Evolutionary conservation across 2,329 filamentous ascomycete species (phyloP), one percentile per base, ranked within the genome.

Genomic region (Microsporum audouinii): DNA sequence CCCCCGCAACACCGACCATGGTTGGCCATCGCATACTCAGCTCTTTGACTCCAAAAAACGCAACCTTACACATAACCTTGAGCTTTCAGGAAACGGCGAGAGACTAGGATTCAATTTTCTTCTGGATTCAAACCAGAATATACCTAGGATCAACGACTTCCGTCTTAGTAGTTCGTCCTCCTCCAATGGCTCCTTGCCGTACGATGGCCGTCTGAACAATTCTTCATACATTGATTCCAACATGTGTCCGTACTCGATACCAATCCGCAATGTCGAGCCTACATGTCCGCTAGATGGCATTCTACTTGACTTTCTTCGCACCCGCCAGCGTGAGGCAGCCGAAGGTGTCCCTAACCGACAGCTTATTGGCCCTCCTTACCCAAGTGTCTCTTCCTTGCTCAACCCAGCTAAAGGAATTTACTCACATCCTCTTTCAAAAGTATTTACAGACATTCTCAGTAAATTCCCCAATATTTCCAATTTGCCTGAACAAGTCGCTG

Each of bases 371-470:
- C 89, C 90, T 0, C 79, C 83, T 12, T 91, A 95, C 69, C 90
- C 90, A 1, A 88, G 86, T 61, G 88, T 95, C 61, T 86, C 86
- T 0, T 88, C 87, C 0, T 80, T 95, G 3, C 81, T 92, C 43
- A 89, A 92, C 69, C 88, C 88, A 0, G 78, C 84, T 45, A 80
- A 80, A 58, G 80, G 79, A 63, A 77, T 77, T 5, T 80, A 81
- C 67, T 83, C 85, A 1, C 89, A 95, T 68, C 89, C 89, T 0
- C 78, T 95, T 1, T 92, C 89, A 5, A 89, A 89, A 66, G 82
- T 95, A 12, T 89, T 95, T 70, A 91, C 88, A 47, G 89, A 95
- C 71, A 90, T 95, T 62, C 78, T 95, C 8, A 80, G 83, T 65
- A 89, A 87, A n/a, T 95, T 95, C 67, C 89, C 90, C 0, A 86